Evolutionary conservation across 2,329 filamentous ascomycete genomes (phyloP), one percentile per base, ranked within the genome.

Genomic region (Pochonia chlamydosporia): DNA sequence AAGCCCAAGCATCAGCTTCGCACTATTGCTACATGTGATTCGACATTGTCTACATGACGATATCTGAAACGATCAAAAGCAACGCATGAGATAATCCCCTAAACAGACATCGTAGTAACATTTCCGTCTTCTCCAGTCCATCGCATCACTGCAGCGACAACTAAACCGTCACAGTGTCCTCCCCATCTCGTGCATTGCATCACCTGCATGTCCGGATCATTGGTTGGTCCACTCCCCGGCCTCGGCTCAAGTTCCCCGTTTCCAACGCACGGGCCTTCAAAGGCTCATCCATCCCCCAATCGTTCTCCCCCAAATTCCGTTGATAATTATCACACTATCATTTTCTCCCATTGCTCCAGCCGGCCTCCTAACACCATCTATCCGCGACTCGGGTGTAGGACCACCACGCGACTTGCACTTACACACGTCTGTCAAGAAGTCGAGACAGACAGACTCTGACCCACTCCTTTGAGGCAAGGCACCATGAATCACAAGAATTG

Each of bases 401-500:
- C 46, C 49, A 40, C 45, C 35, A 40, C 31, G 26, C 25, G 25
- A 20, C 33, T 40, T 21, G 28, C 20, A n/a, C n/a, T 21, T 20
- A 10, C 20, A 24, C 28, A n/a, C 48, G 51, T 49, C 49, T 10
- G 24, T 41, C n/a, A 20, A 28, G 50, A 55, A 58, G n/a, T n/a
- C n/a, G n/a, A n/a, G n/a, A n/a, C n/a, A n/a, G n/a, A n/a, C n/a
- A n/a, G n/a, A 23, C 24, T 13, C 24, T 43, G 49, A 42, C 58
- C 51, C 43, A 18, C 21, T 9, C 24, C 23, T 25, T 14, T 25
- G 24, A 25, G 18, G 28, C 31, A 44, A 8, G 43, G 51, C 54
- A 53, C 53, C 56, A 71, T 65, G 58, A 79, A 78, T 65, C 78
- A 70, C 63, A 81, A 80, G 66, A 79, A 78, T 59, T 81, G 77